Evolutionary conservation across 108 stramenopile species (phyloP), one percentile per base, ranked within the genome.

Genomic region (Heterococcus sp.): DNA sequence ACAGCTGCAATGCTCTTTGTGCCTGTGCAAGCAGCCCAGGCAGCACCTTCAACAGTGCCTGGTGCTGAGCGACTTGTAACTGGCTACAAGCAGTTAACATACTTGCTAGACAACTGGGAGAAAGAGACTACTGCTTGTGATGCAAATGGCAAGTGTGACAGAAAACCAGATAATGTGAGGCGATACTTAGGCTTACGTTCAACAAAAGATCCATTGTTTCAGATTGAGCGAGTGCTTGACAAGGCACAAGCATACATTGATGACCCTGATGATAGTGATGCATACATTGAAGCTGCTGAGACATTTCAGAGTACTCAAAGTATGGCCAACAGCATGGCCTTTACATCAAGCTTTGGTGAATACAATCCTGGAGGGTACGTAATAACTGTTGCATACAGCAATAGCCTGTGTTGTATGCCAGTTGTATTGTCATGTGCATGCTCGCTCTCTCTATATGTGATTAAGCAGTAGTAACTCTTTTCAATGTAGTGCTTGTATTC

Each of bases 181-280:
- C 3, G 21, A 2, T 67, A 67, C 66, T 32, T 67, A 32, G 66
- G 66, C 66, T 32, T 67, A 32, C 66, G 66, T 4, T 67, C 66
- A 29, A 67, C 66, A 29, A 67, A 2, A 32, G 66, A 67, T 32
- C 66, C 66, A 3, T 32, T 67, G 31, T 67, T 67, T 28, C 66
- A 67, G 66, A 67, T 67, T 28, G 66, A 67, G 66, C 66, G 21
- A 28, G 66, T 67, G 2, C 66, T 67, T 29, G 66, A 67, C 66
- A 67, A 67, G 66, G 66, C 8, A 28, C 66, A 67, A 32, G 21
- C 3, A 2, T 67, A 67, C 66, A 67, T 67, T 28, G 66, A 67
- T 32, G 46, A 58, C 46, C 66, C 66, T 4, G 66, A 67, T 32
- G 66, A 67, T 32, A 32, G 3, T 3, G 66, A 67, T 32, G 5